These are phyloP conservation scores for Xerocomellus amylosporus DNA, from an alignment of 768 basidiomycete species.

Conservation along the genomic window DNA sequence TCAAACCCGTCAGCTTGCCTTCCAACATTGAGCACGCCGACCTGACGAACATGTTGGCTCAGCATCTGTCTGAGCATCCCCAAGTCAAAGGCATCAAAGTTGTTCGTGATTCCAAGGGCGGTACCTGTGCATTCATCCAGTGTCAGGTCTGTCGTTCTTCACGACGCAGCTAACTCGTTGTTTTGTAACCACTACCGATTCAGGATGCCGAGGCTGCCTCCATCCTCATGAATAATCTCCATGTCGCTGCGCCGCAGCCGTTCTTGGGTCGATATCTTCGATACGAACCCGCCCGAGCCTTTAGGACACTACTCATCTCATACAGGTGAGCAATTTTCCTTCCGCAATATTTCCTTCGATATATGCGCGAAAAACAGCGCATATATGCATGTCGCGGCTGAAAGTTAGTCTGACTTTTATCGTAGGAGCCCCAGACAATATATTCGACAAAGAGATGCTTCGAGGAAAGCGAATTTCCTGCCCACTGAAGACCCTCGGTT, in stretches of 20 bases:
- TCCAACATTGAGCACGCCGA: constrained; percentile 63
- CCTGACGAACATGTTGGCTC: constrained; percentile 55
- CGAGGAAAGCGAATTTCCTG: constrained; percentile 14
- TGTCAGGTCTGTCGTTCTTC: constrained; percentile 56
- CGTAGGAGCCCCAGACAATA: constrained; percentile 24
- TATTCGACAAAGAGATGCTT: constrained; percentile 14
- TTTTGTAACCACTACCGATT: background rate
- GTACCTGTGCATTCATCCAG: constrained; percentile 83
- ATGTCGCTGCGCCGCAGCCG: constrained; percentile 50
- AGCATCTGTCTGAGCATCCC: constrained; percentile 64
- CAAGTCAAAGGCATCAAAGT: constrained; percentile 68
- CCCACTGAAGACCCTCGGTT: constrained; percentile 24
- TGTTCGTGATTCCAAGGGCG: constrained; percentile 71
- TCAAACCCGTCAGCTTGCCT: constrained; percentile 52
- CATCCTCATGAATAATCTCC: constrained; percentile 57
- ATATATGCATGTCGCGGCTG: constrained; percentile 18
- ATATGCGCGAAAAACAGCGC: constrained; percentile 17
- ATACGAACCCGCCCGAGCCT: constrained; percentile 75
- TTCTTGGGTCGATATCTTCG: constrained; percentile 74
- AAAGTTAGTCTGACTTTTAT: constrained; percentile 7
- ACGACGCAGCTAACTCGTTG: background rate
- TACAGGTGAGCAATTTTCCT: constrained; percentile 50
- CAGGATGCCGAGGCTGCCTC: constrained; percentile 60
- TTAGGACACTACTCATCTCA: constrained; percentile 70
- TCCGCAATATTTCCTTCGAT: background rate